Evolutionary conservation across 148 eudicot species (phyloP), one percentile per base, ranked within the genome.

Genomic region (Camellia japonica): DNA sequence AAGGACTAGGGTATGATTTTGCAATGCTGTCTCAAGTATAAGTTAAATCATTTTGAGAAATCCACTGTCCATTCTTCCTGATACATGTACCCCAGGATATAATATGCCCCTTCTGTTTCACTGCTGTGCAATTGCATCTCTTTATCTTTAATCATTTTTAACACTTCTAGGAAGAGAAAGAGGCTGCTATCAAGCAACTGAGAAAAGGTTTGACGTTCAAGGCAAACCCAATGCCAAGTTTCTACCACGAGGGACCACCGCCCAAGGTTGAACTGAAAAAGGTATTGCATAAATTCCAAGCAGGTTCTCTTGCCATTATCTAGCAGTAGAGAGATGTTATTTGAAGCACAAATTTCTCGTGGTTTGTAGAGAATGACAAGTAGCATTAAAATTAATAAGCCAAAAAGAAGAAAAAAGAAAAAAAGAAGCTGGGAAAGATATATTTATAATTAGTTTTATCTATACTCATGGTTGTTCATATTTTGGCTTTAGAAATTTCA

Each of bases 181-280:
- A 92, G 73, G 91, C 91, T 52, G 89, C 98, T 54, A 82, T 92
- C 62, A 93, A 89, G 87, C 90, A 89, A 83, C 85, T 89, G 75
- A 86, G 98, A 60, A 92, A 86, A 85, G 87, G 87, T 74, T 58
- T 93, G 84, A 68, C 70, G 80, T 93, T 93, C 75, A 93, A 93
- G 86, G 95, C 98, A 60, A 93, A 67, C 79, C 98, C 98, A 14
- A 89, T 93, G 94, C 93, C 91, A 23, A 90, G 91, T 74, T 94
- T 94, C 86, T 94, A 94, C 83, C 92, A 91, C 51, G 98, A 94
- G 46, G 97, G 93, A 47, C 95, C 93, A 3, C 95, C 98, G 52
- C 90, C 97, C 10, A 92, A 92, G 87, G 83, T 78, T 85, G 97
- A 94, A 64, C 78, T 90, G 65, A 94, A 94, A 79, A 94, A 92